Percentiles rank a stretch among this genome's conserved stretches.
Evolutionary conservation across 345 rosid genomes (phyloP).

Genomic region (Clarkia xantiana): DNA sequence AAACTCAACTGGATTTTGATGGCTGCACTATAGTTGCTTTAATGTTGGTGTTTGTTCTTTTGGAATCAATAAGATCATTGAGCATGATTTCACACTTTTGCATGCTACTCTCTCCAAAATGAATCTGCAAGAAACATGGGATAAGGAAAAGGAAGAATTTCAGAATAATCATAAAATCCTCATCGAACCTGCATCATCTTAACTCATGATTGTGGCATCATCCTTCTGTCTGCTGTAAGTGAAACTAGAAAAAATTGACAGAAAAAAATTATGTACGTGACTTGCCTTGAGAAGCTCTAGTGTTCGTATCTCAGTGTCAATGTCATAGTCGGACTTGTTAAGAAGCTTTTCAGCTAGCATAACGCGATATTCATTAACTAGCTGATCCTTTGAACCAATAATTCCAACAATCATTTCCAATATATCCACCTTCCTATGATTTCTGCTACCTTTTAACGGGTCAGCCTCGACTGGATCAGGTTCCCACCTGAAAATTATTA

Average conservation of each 20-base stretch:
- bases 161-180: constrained; percentile 1
- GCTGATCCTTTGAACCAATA: constrained; percentile 90
- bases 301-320: constrained; percentile 83
- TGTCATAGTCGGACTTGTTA: constrained; percentile 86
- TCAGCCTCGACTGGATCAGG: constrained; percentile 96
- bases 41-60: constrained; percentile 78
- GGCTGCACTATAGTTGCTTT: constrained; percentile 40
- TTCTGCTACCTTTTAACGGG: constrained; percentile 72
- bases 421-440: constrained; percentile 74
- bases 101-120: constrained; percentile 96
- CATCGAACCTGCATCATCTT: not conserved
- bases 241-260: not conserved
- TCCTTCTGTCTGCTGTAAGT: no score
- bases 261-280: constrained; percentile 2
- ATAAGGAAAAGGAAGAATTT: constrained; percentile 2
- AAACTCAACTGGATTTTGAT: constrained; percentile 37
- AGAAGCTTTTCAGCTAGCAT: constrained; percentile 98
- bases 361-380: constrained; percentile 85
- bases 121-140: constrained; percentile 37
- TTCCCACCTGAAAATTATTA: constrained; percentile 62
- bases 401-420: constrained; percentile 90
- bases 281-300: constrained; percentile 92
- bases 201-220: not conserved
- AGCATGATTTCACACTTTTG: constrained; percentile 98
- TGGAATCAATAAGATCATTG: constrained; percentile 89